Conservation (phyloP, 1,284 basidiomycete genomes). For the Pterulicium gracile region DNA sequence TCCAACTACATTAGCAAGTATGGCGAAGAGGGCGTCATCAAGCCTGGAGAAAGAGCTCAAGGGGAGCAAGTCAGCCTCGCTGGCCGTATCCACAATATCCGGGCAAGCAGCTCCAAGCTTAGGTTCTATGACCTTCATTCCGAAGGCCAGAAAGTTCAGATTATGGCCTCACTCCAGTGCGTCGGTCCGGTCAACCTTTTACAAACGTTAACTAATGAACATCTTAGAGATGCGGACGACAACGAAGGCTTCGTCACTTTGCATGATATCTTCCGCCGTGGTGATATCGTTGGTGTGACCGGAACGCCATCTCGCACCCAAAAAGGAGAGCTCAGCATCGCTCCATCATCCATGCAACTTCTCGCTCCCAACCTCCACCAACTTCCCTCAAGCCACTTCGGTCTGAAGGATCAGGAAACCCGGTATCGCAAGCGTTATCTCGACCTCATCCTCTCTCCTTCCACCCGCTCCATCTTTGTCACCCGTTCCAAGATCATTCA, state of each 20-base stretch:
- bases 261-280: slow-evolving; percentile 87
- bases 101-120: slow-evolving; percentile 76
- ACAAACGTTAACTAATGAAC: background rate
- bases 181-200: no score
- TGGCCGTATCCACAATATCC: slow-evolving; percentile 88
- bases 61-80: slow-evolving; percentile 54
- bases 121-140: slow-evolving; percentile 93
- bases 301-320: slow-evolving; percentile 89
- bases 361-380: slow-evolving; percentile 96
- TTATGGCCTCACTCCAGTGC: slow-evolving; percentile 87
- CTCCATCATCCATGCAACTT: slow-evolving; percentile 74
- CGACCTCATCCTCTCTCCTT: slow-evolving; percentile 92
- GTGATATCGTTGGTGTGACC: slow-evolving; percentile 91
- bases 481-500: slow-evolving; percentile 84
- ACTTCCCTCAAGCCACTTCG: slow-evolving; percentile 83
- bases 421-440: slow-evolving; percentile 99
- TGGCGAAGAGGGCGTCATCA: slow-evolving; percentile 62
- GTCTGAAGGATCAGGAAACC: slow-evolving; percentile 93
- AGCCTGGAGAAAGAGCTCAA: slow-evolving; percentile 49
- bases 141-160: slow-evolving; percentile 91
- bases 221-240: slow-evolving; percentile 55
- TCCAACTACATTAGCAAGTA: slow-evolving; percentile 71
- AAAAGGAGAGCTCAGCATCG: slow-evolving; percentile 92
- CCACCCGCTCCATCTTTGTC: slow-evolving; percentile 87
- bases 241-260: slow-evolving; percentile 61